Base-by-base conservation (phyloP, 2,329 filamentous ascomycete species). In the Claviceps sorghi region DNA sequence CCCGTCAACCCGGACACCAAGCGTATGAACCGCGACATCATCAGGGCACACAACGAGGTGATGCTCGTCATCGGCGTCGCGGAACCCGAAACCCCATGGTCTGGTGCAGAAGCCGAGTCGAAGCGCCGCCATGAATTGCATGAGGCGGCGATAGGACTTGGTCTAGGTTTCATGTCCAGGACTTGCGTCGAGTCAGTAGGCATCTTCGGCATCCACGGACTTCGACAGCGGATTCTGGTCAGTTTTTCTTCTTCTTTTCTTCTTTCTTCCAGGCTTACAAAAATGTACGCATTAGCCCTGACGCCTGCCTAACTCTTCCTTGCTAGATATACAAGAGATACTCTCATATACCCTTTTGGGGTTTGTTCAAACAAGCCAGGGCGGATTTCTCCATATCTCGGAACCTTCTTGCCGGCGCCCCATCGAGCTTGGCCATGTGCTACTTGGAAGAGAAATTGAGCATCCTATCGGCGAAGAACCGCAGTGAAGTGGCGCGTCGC, bases 51-150 rank as follows among this genome's bases (percentile, higher is more conserved):
- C 58, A 82, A 82, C 57, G 78, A 82, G 56, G 78, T 82, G 3
- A 82, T 82, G 78, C 70, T 74, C 19, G 77, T 80, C 10, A 81
- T 82, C 41, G 78, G 78, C 5, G 78, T 81, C 4, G 78, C 78
- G 9, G 78, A 82, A 58, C 75, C 77, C 15, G 78, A 81, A 51
- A 73, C 72, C 49, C 64, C 65, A 8, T 59, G 59, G 4, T 61
- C 65, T 22, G 67, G 69, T 4, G 65, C 67, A 5, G 68, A 73
- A 50, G 61, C 64, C 7, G 70, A 73, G 42, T 63, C 66, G 2
- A 65, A 69, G n/a, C 64, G 65, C 15, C 65, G 68, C 11, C 74
- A 78, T 55, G 63, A 70, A 34, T 63, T 64, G 9, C 73, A 75
- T 49, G 77, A 81, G 54, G 70, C 73, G 29, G 58, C 62, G 7